Evolutionary conservation across 345 rosid species (phyloP).

Genomic region (Arabidopsis suecica): DNA sequence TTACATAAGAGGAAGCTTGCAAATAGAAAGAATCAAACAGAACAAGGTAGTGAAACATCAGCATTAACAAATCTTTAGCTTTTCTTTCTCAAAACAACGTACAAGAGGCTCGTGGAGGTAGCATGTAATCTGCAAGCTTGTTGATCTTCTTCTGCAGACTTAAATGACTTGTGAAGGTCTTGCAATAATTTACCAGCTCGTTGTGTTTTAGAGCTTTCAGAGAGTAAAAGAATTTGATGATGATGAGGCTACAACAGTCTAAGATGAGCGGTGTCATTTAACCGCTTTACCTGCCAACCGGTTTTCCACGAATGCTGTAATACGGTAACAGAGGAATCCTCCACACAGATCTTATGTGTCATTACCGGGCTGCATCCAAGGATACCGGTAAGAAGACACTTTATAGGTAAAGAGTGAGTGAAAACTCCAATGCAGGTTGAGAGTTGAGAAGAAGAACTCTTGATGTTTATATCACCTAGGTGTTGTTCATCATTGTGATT

Average conservation of each 20-base stretch:
- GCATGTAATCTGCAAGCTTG: slow-evolving; percentile 34
- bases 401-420: slow-evolving; percentile 82
- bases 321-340: slow-evolving; percentile 93
- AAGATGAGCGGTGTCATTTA: slow-evolving; percentile 91
- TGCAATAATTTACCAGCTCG: slow-evolving; percentile 30
- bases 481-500: slow-evolving; percentile 51
- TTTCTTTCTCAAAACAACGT: slow-evolving; percentile 25
- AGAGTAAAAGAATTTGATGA: slow-evolving; percentile 20
- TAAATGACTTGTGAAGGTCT: slow-evolving; percentile 9
- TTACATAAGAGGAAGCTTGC: slow-evolving; percentile 31
- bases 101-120: slow-evolving; percentile 24
- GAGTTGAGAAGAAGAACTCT: slow-evolving; percentile 57
- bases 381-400: slow-evolving; percentile 83
- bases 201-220: slow-evolving; percentile 14
- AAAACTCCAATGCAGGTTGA: slow-evolving; percentile 81
- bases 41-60: slow-evolving; percentile 7
- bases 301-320: slow-evolving; percentile 86
- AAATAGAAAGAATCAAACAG: slow-evolving; percentile 34
- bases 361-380: slow-evolving; percentile 81
- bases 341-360: slow-evolving; percentile 80
- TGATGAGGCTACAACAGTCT: slow-evolving; percentile 50
- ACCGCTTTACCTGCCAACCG: slow-evolving; percentile 95
- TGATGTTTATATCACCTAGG: slow-evolving; percentile 51
- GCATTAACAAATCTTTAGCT: slow-evolving; percentile 10
- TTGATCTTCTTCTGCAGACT: slow-evolving; percentile 30